A percentile compares a stretch with the other conserved stretches of the same genome.
phyloP scores from a whole-genome alignment of 2,329 filamentous ascomycete genomes.

The Sarocladiaceae sp. region DNA sequence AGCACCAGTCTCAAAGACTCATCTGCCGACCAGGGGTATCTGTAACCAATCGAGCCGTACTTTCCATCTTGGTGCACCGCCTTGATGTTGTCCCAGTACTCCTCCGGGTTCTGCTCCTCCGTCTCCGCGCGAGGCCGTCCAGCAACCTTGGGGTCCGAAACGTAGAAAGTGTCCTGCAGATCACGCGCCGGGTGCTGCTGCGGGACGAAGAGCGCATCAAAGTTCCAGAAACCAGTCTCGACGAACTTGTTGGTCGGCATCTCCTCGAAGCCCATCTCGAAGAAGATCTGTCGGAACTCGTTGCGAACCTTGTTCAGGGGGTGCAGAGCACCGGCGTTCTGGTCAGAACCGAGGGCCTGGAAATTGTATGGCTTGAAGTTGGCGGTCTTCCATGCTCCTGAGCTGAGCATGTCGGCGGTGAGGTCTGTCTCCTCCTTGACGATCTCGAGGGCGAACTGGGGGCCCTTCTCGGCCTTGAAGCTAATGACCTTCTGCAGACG shows the following conservation, averaged over 20 bases:
- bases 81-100: conserved; percentile 85
- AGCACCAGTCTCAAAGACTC: conserved; percentile 86
- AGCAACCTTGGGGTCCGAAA: conserved; percentile 78
- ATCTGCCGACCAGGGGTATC: conserved; percentile 87
- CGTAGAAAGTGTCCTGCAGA: conserved; percentile 97
- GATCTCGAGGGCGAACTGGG: conserved; percentile 85
- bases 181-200: conserved; percentile 98
- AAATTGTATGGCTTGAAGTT: conserved; percentile 82
- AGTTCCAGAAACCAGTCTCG: conserved; percentile 97
- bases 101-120: conserved; percentile 64
- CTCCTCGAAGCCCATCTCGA: conserved; percentile 97
- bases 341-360: conserved; percentile 63
- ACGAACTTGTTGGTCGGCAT: conserved; percentile 95
- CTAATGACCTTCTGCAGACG: conserved; percentile 77
- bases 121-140: conserved; percentile 59
- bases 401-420: conserved; percentile 86
- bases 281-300: conserved; percentile 97
- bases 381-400: conserved; percentile 86
- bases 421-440: conserved; percentile 92
- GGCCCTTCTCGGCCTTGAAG: conserved; percentile 80
- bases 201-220: conserved; percentile 92
- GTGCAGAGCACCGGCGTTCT: conserved; percentile 57
- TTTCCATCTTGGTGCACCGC: conserved; percentile 87
- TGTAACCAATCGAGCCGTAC: conserved; percentile 92
- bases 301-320: conserved; percentile 90